Evolutionary conservation across 192 early-diverging fungal species (phyloP), one percentile per base, ranked within the genome.

Genomic region (Kappamyces sp.): DNA sequence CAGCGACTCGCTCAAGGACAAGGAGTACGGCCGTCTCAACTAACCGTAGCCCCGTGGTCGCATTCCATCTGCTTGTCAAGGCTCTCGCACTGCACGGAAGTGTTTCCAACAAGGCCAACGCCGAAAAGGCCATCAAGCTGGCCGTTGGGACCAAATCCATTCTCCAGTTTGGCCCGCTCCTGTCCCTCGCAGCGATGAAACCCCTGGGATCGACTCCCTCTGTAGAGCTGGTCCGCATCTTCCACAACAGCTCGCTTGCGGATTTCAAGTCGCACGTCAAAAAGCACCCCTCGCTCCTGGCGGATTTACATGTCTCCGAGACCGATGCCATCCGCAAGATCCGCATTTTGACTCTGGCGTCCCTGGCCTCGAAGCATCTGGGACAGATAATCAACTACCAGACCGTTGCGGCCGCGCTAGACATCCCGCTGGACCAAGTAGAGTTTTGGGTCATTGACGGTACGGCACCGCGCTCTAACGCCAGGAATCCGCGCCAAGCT

Each of bases 361-460:
- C 83, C 15, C 67, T 93, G 32, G 89, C 86, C 7, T 87, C 87
- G 4, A 75, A 76, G 40, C 76, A 86, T 53, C 71, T 92, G 41
- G 71, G 75, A 34, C 67, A 83, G 49, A 80, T 80, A 49, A 73
- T 98, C 64, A 70, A 83, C 40, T 94, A 93, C 68, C 55, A 64
- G 49, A 68, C 76, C n/a, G 84, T 98, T 49, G 81, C 88, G 42
- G 69, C 76, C 50, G 85, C 83, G 2, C 75, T 98, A 36, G 82
- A 82, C 50, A 82, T 98, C 51, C 69, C 77, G 9, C 83, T 82
- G 53, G 79, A 75, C 12, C 90, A 94, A 35, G 92, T 98, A 7
- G 94, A 98, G 78, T 69, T 92, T 77, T 98, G 92, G 92, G 83
- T 92, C 15, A 95, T 98, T 68, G 89, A 93, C 66, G 90, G 68